phyloP scores from a whole-genome alignment of 768 basidiomycete species.

The Lenzites betulinus region DNA sequence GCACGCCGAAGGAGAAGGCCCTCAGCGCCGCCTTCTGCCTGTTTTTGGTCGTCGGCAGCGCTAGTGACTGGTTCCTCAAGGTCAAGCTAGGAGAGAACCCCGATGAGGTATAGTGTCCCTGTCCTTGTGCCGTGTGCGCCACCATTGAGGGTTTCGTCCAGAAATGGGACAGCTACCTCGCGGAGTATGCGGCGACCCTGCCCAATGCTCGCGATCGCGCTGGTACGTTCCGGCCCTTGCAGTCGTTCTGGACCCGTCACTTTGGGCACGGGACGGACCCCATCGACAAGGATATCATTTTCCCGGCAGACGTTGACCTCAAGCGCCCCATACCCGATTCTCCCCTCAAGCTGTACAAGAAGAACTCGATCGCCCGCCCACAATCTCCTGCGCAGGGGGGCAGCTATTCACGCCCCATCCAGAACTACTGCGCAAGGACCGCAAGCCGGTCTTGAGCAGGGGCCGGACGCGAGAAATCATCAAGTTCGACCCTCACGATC shows the following conservation, averaged over 20 bases:
- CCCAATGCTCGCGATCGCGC: constrained; percentile 50
- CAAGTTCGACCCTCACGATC: constrained; percentile 36
- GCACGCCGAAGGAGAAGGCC: constrained; percentile 55
- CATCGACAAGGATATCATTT: constrained; percentile 29
- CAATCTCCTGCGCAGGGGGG: constrained; percentile 21
- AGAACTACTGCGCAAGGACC: constrained; percentile 22
- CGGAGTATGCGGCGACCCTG: constrained; percentile 55
- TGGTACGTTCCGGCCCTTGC: constrained; percentile 57
- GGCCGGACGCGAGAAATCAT: constrained; percentile 47
- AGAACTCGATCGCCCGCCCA: constrained; percentile 14
- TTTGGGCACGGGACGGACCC: constrained; percentile 24
- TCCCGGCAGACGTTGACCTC: constrained; percentile 31
- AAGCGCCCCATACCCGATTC: constrained; percentile 21
- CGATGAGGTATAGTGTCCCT: constrained; percentile 51
- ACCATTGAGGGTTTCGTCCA: constrained; percentile 25
- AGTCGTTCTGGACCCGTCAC: constrained; percentile 52
- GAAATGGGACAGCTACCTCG: constrained; percentile 73
- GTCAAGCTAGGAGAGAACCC: constrained; percentile 65
- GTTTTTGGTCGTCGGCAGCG: constrained; percentile 48
- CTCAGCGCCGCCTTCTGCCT: constrained; percentile 59
- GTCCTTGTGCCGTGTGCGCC: neutral
- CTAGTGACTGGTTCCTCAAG: constrained; percentile 56
- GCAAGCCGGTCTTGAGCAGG: constrained; percentile 13
- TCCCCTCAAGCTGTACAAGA: constrained; percentile 24
- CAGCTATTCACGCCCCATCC: constrained; percentile 18